Conservation (phyloP, 148 eudicot species). For the Spergularia marina region DNA sequence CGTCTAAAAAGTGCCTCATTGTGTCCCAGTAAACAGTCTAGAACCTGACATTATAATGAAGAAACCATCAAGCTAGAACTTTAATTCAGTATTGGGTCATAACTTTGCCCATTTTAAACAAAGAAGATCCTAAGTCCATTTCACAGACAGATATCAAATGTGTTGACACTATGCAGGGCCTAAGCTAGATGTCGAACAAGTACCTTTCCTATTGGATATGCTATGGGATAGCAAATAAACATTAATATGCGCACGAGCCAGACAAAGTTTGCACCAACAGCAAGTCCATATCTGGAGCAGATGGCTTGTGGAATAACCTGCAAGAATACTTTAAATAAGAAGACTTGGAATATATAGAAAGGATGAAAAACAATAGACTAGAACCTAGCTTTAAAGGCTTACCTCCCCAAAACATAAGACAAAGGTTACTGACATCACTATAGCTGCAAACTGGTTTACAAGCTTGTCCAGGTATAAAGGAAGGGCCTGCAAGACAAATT, state of each 20-base stretch:
- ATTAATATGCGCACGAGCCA: conserved; percentile 79
- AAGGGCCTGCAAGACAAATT: conserved; percentile 59
- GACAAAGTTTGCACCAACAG: conserved; percentile 79
- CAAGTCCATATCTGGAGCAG: conserved; percentile 85
- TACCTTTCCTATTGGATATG: conserved; percentile 90
- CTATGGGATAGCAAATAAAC: conserved; percentile 78
- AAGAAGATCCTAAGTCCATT: too few relatives aligned
- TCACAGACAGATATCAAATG: too few relatives aligned
- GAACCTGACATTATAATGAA: conserved; percentile 44
- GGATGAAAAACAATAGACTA: not conserved
- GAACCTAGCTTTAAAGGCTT: conserved; percentile 6
- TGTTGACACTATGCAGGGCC: not conserved
- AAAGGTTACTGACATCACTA: conserved; percentile 86
- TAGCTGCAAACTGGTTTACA: conserved; percentile 72
- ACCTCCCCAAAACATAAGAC: conserved; percentile 95
- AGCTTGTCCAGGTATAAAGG: conserved; percentile 84
- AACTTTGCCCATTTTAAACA: not conserved
- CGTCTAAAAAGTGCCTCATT: conserved; percentile 77
- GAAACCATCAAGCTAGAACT: not conserved
- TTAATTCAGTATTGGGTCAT: not conserved
- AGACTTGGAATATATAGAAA: not conserved
- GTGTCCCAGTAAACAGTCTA: conserved; percentile 75
- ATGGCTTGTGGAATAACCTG: conserved; percentile 91
- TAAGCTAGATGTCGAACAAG: not conserved
- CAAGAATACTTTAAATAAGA: not conserved